Evolutionary conservation across 2,329 filamentous ascomycete genomes (phyloP), one percentile per base, ranked within the genome.

Genomic region (Penicillium verrucosum): DNA sequence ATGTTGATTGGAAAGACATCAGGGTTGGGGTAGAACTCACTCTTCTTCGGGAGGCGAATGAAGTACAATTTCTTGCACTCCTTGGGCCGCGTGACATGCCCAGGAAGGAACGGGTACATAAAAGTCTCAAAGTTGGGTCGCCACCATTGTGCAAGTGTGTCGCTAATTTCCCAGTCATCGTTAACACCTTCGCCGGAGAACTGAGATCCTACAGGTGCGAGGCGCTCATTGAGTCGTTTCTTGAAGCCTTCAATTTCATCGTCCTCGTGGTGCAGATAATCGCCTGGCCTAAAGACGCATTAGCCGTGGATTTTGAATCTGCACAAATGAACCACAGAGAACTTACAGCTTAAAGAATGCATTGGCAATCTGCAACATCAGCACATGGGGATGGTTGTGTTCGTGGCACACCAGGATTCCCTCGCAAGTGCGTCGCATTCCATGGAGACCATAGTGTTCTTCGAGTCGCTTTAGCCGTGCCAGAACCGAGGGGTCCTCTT

Each of bases 41-140:
- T 97, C 67, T 88, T 92, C 75, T 92, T 86, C 0, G 94, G 94
- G 29, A 99, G 81, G 73, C 96, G 90, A 64, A 99, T 96, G 60
- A 97, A 92, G 77, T 97, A 99, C 41, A 97, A 82, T 82, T 99
- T 99, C 82, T 99, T 99, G 80, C 93, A 96, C 80, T 99, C 94
- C 80, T 99, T 99, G 8, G 94, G 94, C 51, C 94, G 83, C 18
- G 93, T 97, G 60, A 97, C 91, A 77, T 99, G 94, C 18, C 92
- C 91, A 8, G 94, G 94, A 56, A 97, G 88, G 76, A 97, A 99
- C 0, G 94, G 94, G 74, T 99, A 99, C 92, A 99, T 97, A 81
- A 97, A 97, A 2, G 94, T 97, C 81, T 99, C 94, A 73, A 97
- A 97, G 80, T 97, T 99, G 52, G 94, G 94, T 56, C 94, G 84